These are phyloP conservation scores for Trichoderma aggressivum DNA, from an alignment of 2,329 filamentous ascomycete species.

Conservation along the genomic window DNA sequence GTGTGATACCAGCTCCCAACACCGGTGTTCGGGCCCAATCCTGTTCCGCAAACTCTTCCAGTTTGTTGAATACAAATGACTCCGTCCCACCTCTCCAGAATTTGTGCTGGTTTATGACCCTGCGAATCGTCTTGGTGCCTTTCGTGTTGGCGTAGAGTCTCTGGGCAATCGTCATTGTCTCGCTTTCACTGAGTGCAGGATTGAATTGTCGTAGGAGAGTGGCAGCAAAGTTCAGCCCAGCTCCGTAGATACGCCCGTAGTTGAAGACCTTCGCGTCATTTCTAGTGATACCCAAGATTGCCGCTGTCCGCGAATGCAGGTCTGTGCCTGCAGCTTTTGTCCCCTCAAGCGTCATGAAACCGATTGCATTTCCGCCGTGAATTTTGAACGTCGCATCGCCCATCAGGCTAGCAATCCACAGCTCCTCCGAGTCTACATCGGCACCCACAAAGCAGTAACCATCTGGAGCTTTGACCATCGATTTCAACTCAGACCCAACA, in stretches of 20 bases:
- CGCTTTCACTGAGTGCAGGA: constrained; percentile 70
- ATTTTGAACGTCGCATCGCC: constrained; percentile 93
- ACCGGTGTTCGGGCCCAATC: constrained; percentile 87
- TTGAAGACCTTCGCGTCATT: constrained; percentile 98
- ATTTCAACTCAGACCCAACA: constrained; percentile 93
- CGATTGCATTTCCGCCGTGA: constrained; percentile 93
- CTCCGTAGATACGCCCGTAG: constrained; percentile 98
- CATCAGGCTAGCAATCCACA: constrained; percentile 96
- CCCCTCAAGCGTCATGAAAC: constrained; percentile 98
- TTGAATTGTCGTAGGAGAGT: constrained; percentile 93
- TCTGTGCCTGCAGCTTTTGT: constrained; percentile 93
- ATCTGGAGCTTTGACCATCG: constrained; percentile 88
- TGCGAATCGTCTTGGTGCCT: constrained; percentile 77
- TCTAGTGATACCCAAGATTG: constrained; percentile 86
- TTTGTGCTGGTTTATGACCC: constrained; percentile 63
- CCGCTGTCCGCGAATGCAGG: constrained; percentile 87
- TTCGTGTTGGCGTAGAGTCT: constrained; percentile 88
- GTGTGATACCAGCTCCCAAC: constrained; percentile 90
- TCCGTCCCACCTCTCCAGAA: constrained; percentile 98
- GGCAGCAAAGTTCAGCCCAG: constrained; percentile 87
- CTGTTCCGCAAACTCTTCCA: constrained; percentile 97
- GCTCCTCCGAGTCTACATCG: constrained; percentile 93
- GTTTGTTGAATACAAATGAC: constrained; percentile 95
- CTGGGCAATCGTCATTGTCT: constrained; percentile 72
- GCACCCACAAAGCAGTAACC: constrained; percentile 95